Conservation (phyloP, 1,284 basidiomycete species). For the Veloporphyrellus conicus region DNA sequence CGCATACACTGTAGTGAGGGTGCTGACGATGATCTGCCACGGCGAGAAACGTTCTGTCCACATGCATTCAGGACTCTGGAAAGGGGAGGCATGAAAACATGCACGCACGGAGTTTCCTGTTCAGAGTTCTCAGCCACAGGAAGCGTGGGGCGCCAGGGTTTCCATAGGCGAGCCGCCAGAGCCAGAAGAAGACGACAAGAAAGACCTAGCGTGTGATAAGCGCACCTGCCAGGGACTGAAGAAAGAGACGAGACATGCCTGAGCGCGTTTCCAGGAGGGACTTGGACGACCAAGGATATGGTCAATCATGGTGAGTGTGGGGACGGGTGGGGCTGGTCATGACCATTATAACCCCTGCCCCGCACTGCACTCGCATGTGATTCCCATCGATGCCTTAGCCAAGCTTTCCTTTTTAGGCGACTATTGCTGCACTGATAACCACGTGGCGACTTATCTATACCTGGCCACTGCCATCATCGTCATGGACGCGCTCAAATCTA, state of each 20-base stretch:
- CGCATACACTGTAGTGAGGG: constrained; percentile 82
- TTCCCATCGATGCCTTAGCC: constrained; percentile 6
- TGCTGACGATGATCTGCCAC: constrained; percentile 89
- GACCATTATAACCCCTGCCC: constrained; percentile 1
- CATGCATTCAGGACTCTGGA: neutral
- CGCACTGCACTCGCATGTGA: constrained; percentile 38
- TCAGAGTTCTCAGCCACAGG: constrained; percentile 57
- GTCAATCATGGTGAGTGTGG: constrained; percentile 64
- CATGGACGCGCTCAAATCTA: constrained; percentile 49
- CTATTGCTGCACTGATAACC: constrained; percentile 1
- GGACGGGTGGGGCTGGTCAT: constrained; percentile 9
- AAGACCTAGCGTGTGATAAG: constrained; percentile 53
- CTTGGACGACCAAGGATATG: constrained; percentile 76
- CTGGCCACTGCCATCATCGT: too few relatives aligned
- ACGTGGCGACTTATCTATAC: constrained; percentile 9
- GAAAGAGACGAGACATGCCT: constrained; percentile 41
- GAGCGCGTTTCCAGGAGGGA: constrained; percentile 70
- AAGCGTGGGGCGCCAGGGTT: constrained; percentile 64
- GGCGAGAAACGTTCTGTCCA: constrained; percentile 81
- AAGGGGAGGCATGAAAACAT: neutral
- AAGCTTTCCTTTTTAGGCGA: constrained; percentile 24
- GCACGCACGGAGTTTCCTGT: constrained; percentile 56
- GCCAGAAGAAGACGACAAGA: constrained; percentile 86
- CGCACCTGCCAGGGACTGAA: neutral
- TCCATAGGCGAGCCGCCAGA: constrained; percentile 72